Conservation (phyloP, 163 green algal genomes). For the Chloroidium sp. region DNA sequence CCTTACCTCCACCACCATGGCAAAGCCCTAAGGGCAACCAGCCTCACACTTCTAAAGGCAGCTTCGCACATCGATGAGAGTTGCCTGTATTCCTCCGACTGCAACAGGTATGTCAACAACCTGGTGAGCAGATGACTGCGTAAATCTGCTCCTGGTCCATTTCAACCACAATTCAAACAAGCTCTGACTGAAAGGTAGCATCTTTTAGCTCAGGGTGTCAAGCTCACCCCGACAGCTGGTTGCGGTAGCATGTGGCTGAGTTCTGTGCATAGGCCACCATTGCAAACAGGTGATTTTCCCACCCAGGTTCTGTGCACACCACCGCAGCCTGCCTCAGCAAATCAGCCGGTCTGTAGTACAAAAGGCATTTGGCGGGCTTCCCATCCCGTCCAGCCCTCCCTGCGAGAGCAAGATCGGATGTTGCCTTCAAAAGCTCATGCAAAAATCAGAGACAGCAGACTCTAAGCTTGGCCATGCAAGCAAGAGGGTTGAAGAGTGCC, state of each 20-base stretch:
- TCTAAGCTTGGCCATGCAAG: neutral
- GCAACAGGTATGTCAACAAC: too few species aligned
- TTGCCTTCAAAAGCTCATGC: neutral
- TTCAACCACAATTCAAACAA: neutral
- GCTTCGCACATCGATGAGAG: too few species aligned
- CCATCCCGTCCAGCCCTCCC: constrained; percentile 53
- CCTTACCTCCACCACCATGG: too few species aligned
- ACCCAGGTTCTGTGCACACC: constrained; percentile 45
- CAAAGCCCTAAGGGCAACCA: too few species aligned
- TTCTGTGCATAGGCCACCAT: constrained; percentile 26
- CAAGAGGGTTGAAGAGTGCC: neutral
- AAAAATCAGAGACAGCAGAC: neutral
- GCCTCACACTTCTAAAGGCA: too few species aligned
- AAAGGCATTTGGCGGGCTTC: constrained; percentile 21
- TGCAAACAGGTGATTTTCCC: constrained; percentile 29
- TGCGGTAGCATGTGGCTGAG: neutral
- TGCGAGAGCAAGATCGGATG: neutral
- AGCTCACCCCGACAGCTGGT: neutral
- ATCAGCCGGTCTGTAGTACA: constrained; percentile 45
- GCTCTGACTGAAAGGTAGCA: neutral
- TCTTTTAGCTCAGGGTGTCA: neutral
- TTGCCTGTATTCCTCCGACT: too few species aligned
- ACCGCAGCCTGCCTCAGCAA: constrained; percentile 27
- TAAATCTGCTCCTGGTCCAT: neutral
- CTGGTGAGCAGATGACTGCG: neutral